Evolutionary conservation across 148 eudicot genomes (phyloP).

Genomic region (Polygonum aviculare): DNA sequence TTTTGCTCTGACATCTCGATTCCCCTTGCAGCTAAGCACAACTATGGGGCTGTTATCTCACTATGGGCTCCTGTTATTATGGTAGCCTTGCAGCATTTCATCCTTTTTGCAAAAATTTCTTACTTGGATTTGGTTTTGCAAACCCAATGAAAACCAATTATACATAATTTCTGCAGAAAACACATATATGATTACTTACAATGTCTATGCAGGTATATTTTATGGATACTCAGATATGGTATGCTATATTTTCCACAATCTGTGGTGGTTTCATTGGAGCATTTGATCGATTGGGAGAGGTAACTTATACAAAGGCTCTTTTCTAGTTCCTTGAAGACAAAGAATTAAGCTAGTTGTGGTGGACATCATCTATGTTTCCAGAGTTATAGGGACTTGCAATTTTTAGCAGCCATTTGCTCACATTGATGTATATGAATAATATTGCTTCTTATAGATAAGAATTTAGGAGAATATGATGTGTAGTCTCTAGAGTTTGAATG

Average conservation of each 20-base stretch:
- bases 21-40: constrained; percentile 52
- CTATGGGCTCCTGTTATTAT: constrained; percentile 87
- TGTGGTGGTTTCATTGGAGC: constrained; percentile 94
- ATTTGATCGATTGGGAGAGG: constrained; percentile 92
- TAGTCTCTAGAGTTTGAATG: background rate
- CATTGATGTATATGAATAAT: constrained; percentile 3
- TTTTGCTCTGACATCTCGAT: constrained; percentile 15
- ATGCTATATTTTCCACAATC: constrained; percentile 70
- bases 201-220: constrained; percentile 70
- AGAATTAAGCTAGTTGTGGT: background rate
- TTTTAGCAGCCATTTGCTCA: background rate
- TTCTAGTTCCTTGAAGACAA: background rate
- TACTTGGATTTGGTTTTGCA: background rate
- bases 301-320: constrained; percentile 17
- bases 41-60: constrained; percentile 67
- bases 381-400: background rate
- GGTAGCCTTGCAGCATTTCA: constrained; percentile 23
- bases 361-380: background rate
- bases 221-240: constrained; percentile 96
- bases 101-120: background rate
- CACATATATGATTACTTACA: constrained; percentile 6
- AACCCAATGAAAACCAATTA: background rate
- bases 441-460: background rate
- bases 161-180: background rate
- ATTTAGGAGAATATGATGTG: background rate